phyloP scores from a whole-genome alignment of 2,329 filamentous ascomycete species.

The Sordariomycetes sp. region DNA sequence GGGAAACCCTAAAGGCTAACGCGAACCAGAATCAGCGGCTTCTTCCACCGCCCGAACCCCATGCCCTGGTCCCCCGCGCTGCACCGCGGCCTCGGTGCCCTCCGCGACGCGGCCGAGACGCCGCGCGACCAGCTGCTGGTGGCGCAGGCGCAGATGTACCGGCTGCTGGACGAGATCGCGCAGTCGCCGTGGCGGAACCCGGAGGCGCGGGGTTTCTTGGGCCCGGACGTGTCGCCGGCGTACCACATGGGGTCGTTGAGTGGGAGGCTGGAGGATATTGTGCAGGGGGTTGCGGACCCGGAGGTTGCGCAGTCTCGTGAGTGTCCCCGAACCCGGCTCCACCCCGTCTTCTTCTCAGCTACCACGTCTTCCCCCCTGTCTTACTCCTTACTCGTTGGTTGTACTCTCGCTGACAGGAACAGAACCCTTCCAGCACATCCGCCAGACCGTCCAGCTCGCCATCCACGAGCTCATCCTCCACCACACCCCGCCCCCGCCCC shows the following conservation, averaged over 20 bases:
- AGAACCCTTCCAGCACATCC: neutral
- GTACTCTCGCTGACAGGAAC: neutral
- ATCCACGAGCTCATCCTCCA: constrained; percentile 1
- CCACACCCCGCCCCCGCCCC: neutral
- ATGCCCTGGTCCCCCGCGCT: constrained; percentile 48
- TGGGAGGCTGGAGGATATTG: constrained; percentile 1
- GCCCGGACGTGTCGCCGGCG: constrained; percentile 10
- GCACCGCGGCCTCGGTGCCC: constrained; percentile 40
- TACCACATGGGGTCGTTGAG: neutral
- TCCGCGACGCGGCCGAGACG: constrained; percentile 33
- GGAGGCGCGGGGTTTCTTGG: constrained; percentile 12
- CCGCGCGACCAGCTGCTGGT: constrained; percentile 38
- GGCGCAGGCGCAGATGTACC: constrained; percentile 18
- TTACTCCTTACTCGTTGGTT: no score
- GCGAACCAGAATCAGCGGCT: constrained; percentile 20
- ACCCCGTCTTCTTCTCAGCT: neutral
- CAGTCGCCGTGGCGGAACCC: neutral
- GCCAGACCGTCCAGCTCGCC: neutral
- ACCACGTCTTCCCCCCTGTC: neutral
- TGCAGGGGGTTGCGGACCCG: neutral
- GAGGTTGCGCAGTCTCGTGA: constrained; percentile 1
- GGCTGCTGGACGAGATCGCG: neutral
- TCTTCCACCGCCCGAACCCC: constrained; percentile 34
- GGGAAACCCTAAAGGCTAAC: constrained; percentile 9
- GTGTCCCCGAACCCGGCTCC: neutral